These are phyloP conservation scores for Saccharomycopsis schoenii DNA, from an alignment of 805 yeast genomes.

Conservation along the genomic window DNA sequence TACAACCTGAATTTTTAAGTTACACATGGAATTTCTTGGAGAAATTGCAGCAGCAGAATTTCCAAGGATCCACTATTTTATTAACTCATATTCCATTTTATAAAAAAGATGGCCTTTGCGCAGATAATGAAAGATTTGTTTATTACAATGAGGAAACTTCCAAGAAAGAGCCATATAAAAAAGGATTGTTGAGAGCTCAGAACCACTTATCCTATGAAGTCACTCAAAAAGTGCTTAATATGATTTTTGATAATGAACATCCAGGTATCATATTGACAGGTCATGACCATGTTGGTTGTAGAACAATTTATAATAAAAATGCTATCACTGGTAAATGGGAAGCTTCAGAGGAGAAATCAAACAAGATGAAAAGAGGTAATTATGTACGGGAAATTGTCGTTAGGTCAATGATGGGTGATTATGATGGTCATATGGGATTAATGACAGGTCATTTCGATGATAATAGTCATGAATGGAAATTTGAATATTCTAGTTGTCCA, in stretches of 20 bases:
- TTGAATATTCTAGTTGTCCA: conserved; percentile 64
- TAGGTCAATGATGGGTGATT: conserved; percentile 94
- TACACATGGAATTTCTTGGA: conserved; percentile 69
- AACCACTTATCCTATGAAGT: conserved; percentile 69
- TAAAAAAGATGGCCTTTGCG: conserved; percentile 73
- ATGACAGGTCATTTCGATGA: conserved; percentile 61
- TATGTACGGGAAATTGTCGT: conserved; percentile 72
- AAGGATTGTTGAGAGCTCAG: conserved; percentile 68
- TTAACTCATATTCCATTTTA: conserved; percentile 86
- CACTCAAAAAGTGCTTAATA: conserved; percentile 55
- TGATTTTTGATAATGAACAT: conserved; percentile 55
- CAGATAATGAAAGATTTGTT: conserved; percentile 71
- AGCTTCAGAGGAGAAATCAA: conserved; percentile 19
- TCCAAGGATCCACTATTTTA: conserved; percentile 70
- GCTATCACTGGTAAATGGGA: conserved; percentile 44
- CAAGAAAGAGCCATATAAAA: conserved; percentile 50
- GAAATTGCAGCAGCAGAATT: conserved; percentile 42
- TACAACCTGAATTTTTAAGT: conserved; percentile 57
- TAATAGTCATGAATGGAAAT: conserved; percentile 42
- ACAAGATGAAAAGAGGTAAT: conserved; percentile 20
- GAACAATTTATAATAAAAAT: conserved; percentile 47
- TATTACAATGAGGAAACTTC: conserved; percentile 47
- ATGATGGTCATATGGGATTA: conserved; percentile 79
- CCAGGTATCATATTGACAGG: conserved; percentile 85
- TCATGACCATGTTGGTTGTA: conserved; percentile 95